Evolutionary conservation across 1,284 basidiomycete genomes (phyloP).

Genomic region (Cutaneotrichosporon sp.): DNA sequence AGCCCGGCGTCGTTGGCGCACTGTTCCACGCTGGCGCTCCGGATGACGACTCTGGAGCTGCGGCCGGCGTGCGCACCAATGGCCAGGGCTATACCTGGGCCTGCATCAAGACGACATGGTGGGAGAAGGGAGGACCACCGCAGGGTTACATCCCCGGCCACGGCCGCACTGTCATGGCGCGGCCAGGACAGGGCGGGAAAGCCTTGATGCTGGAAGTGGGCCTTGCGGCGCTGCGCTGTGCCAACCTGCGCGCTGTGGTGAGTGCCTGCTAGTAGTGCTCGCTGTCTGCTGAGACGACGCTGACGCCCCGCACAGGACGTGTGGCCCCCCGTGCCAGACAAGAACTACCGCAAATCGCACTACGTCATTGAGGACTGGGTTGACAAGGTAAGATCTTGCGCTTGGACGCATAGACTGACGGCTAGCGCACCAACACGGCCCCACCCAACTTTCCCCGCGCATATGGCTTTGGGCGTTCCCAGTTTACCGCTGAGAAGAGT

Average conservation of each 20-base stretch:
- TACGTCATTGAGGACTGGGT: constrained; percentile 70
- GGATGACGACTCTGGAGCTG: constrained; percentile 14
- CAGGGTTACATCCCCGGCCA: constrained; percentile 43
- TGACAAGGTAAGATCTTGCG: constrained; percentile 59
- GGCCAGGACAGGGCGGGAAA: constrained; percentile 31
- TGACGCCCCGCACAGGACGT: constrained; percentile 53
- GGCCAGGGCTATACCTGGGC: constrained; percentile 56
- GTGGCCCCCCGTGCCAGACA: constrained; percentile 73
- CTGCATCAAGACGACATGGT: constrained; percentile 68
- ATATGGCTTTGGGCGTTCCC: constrained; percentile 65
- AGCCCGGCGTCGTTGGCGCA: constrained; percentile 60
- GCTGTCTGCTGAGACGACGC: background rate
- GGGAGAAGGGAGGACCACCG: constrained; percentile 58
- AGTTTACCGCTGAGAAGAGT: constrained; percentile 62
- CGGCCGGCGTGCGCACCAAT: constrained; percentile 37
- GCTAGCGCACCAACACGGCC: constrained; percentile 35
- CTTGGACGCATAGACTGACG: background rate
- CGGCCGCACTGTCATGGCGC: constrained; percentile 32
- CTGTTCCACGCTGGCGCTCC: constrained; percentile 55
- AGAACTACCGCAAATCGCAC: constrained; percentile 77
- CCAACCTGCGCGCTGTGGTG: constrained; percentile 61
- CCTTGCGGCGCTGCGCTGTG: constrained; percentile 69
- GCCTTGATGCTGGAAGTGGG: constrained; percentile 69
- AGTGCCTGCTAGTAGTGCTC: constrained; percentile 14
- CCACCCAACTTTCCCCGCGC: constrained; percentile 36